phyloP scores from a whole-genome alignment of 495 filamentous ascomycete genomes.

The Glonium stellatum region DNA sequence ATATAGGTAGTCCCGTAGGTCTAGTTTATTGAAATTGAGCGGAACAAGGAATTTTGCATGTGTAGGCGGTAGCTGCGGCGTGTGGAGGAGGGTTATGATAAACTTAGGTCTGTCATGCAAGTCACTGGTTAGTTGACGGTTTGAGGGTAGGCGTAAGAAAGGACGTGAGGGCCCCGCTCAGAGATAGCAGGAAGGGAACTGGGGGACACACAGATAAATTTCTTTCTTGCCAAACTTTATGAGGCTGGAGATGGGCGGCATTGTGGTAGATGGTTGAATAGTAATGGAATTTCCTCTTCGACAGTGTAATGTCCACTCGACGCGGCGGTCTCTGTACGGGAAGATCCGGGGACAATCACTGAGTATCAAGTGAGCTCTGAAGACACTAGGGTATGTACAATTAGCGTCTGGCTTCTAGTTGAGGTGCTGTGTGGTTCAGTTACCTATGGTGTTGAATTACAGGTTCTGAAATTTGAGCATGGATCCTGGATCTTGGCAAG shows the following conservation, averaged over 20 bases:
- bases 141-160: background rate
- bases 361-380: no score
- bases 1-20: slow-evolving; percentile 81
- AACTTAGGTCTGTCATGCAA: slow-evolving; percentile 63
- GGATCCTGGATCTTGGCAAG: no score
- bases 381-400: no score
- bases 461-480: no score
- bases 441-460: no score
- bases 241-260: background rate
- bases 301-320: no score
- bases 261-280: background rate
- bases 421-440: no score
- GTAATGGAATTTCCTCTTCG: background rate
- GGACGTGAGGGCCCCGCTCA: background rate
- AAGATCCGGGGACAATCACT: no score
- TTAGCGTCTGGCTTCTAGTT: no score
- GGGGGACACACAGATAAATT: slow-evolving; percentile 33
- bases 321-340: no score
- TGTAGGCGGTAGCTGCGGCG: slow-evolving; percentile 61
- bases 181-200: background rate
- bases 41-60: slow-evolving; percentile 81
- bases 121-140: background rate
- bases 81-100: slow-evolving; percentile 66
- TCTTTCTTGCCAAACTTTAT: slow-evolving; percentile 32
- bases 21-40: slow-evolving; percentile 82